Evolutionary conservation across 2,329 filamentous ascomycete species (phyloP).

Genomic region (Sphaerostilbella broomeana): DNA sequence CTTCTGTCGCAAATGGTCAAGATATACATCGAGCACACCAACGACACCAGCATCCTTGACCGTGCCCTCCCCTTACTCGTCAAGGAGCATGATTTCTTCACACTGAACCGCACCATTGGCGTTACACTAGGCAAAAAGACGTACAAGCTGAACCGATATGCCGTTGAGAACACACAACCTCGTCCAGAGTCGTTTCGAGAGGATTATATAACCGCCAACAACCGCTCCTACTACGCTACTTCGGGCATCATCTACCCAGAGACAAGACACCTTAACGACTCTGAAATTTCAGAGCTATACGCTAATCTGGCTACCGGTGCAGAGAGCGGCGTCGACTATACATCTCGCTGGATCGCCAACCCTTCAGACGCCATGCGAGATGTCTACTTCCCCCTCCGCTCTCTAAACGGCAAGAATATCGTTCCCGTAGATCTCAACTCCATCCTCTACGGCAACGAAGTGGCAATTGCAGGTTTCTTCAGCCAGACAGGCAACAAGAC

Average conservation of each 20-base stretch:
- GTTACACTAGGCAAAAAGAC: constrained; percentile 40
- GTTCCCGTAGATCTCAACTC: constrained; percentile 62
- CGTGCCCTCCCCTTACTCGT: constrained; percentile 56
- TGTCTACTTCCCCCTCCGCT: constrained; percentile 59
- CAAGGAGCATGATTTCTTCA: constrained; percentile 58
- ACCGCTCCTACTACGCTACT: constrained; percentile 53
- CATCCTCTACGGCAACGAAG: constrained; percentile 60
- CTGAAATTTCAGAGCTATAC: constrained; percentile 48
- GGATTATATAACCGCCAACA: constrained; percentile 60
- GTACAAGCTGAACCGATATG: constrained; percentile 52
- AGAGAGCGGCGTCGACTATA: constrained; percentile 62
- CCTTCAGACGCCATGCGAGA: constrained; percentile 53
- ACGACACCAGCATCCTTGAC: constrained; percentile 54
- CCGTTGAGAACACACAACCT: constrained; percentile 57
- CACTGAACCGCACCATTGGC: constrained; percentile 51
- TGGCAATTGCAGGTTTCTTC: constrained; percentile 50
- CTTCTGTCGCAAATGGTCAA: constrained; percentile 61
- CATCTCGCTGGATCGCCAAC: constrained; percentile 49
- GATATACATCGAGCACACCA: constrained; percentile 57
- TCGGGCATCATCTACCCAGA: constrained; percentile 54
- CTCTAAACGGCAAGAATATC: constrained; percentile 51
- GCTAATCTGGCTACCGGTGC: constrained; percentile 58
- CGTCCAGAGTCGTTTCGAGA: constrained; percentile 62
- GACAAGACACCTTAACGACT: constrained; percentile 42
- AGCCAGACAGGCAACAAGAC: constrained; percentile 43